Conservation (phyloP, 2,329 filamentous ascomycete species). For the Epichloe uncinata region DNA sequence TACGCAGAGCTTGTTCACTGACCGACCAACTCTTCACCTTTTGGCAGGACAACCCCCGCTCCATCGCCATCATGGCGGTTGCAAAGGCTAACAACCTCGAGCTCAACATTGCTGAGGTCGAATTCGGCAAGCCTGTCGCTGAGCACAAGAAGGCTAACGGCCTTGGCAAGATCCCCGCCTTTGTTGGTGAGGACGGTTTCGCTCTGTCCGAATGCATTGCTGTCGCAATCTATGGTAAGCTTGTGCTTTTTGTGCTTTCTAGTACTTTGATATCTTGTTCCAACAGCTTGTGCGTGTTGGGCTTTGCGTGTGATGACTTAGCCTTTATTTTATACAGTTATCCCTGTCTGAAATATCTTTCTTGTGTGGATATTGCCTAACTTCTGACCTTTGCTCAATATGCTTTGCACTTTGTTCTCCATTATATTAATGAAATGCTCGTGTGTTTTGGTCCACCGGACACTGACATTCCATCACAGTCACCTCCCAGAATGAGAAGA, state of each 20-base stretch:
- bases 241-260: not conserved
- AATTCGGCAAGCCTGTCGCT: constrained; percentile 48
- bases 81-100: constrained; percentile 97
- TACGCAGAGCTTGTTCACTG: not conserved
- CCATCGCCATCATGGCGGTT: constrained; percentile 76
- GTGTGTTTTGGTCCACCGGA: not conserved
- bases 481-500: constrained; percentile 99
- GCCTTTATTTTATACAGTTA: constrained; percentile 75
- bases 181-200: constrained; percentile 86
- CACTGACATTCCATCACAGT: constrained; percentile 43
- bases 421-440: not conserved
- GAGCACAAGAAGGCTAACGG: constrained; percentile 81
- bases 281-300: not conserved
- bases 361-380: constrained; percentile 81
- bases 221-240: constrained; percentile 92
- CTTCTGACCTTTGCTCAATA: constrained; percentile 49
- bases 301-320: constrained; percentile 49
- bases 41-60: constrained; percentile 70
- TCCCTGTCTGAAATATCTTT: constrained; percentile 82
- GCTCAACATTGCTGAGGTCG: constrained; percentile 66
- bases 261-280: not conserved
- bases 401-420: constrained; percentile 7
- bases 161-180: constrained; percentile 85
- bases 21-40: constrained; percentile 3
- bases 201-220: constrained; percentile 80